Evolutionary conservation across 1,284 basidiomycete genomes (phyloP), one percentile per base, ranked within the genome.

Genomic region (Ustilago trichophora): DNA sequence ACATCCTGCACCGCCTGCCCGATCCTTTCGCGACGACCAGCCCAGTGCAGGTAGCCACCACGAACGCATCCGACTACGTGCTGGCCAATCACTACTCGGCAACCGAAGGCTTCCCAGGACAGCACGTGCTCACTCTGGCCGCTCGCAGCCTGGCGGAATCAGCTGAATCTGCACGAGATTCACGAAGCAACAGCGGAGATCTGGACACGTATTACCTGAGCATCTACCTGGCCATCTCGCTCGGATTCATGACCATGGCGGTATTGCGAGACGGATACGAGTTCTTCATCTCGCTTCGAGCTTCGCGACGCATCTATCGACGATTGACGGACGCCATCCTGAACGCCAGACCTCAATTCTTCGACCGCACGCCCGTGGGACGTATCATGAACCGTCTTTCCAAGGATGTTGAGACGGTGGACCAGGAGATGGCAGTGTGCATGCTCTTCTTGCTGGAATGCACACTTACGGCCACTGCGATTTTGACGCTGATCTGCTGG

Each of bases 311-410:
- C 12, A 63, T 81, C 50, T 80, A 81, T 47, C 53, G 65, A 24
- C 56, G 83, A 33, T 86, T 98, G 42, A 85, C 98, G 34, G 89
- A 93, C 78, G 83, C 89, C 0, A 89, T 98, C 10, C 84, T 98
- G 1, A 93, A 93, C 72, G 93, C 94, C 1, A 88, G 45, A 45
- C 78, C 77, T 26, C 70, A 71, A n/a, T 80, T 75, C 58, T 80
- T 77, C 32, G 78, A 80, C 52, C 66, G 72, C 33, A 79, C 78
- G 25, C 78, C 78, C 11, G 70, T 80, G 21, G 79, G 80, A 4
- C 66, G 80, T 10, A 76, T 82, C 44, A 79, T 80, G 63, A 81
- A 81, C 57, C 72, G 80, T 24, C 64, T 80, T 10, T 76, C 74
- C 18, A 78, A 78, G 58, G 80, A 82, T 27, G 66, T 81, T 19